Conservation (phyloP, 768 basidiomycete genomes). For the Kwoniella heveanensis region DNA sequence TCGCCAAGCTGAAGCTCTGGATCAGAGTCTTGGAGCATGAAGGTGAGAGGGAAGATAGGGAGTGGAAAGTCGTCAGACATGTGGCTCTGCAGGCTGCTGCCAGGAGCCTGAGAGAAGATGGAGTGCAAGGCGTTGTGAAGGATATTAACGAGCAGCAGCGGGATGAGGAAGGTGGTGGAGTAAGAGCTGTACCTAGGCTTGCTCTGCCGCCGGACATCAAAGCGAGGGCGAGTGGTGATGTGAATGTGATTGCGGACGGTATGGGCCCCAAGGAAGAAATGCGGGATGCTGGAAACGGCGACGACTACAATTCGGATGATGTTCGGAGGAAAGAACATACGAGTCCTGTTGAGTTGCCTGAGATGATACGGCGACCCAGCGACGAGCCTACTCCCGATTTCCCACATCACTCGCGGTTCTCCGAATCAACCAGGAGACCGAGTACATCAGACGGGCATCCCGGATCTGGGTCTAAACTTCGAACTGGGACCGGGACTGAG, state of each 20-base stretch:
- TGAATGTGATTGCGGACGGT: not conserved
- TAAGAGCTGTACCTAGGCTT: conserved; percentile 12
- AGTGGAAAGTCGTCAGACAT: conserved; percentile 68
- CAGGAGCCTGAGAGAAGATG: conserved; percentile 61
- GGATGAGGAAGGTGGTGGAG: not conserved
- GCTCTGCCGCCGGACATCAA: not conserved
- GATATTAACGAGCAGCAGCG: conserved; percentile 13
- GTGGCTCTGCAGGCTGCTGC: conserved; percentile 75
- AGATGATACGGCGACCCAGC: conserved; percentile 26
- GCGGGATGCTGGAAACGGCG: not conserved
- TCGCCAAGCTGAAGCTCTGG: conserved; percentile 73
- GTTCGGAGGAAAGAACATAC: not conserved
- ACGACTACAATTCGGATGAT: not conserved
- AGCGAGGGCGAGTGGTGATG: not conserved
- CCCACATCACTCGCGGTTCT: not conserved
- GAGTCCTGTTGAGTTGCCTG: conserved; percentile 35
- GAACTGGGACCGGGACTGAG: not conserved
- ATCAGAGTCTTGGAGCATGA: conserved; percentile 74
- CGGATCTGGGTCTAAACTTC: no score
- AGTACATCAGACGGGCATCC: not conserved
- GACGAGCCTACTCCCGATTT: conserved; percentile 16
- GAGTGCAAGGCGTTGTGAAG: conserved; percentile 17
- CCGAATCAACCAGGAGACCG: not conserved
- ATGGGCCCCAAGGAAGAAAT: not conserved
- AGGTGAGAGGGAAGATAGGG: conserved; percentile 67